Evolutionary conservation across 495 filamentous ascomycete genomes (phyloP).

Genomic region (Copromyces sp.): DNA sequence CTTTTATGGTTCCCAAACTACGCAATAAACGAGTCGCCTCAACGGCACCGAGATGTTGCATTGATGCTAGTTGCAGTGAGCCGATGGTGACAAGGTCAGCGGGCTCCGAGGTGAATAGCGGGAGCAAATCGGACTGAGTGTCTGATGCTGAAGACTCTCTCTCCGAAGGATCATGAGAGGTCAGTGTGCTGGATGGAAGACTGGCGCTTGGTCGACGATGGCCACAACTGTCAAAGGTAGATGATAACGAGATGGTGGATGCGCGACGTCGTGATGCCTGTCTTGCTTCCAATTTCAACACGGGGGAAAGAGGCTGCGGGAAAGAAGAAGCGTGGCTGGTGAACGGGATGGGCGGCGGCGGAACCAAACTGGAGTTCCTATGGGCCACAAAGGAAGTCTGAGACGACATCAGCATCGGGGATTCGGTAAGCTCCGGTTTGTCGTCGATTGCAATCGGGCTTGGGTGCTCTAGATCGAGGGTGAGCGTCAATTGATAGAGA

Average conservation of each 20-base stretch:
- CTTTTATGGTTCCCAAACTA: background rate
- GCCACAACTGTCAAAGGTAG: constrained; percentile 3
- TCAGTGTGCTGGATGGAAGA: background rate
- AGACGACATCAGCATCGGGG: constrained; percentile 2
- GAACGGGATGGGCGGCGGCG: background rate
- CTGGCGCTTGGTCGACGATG: background rate
- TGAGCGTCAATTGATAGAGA: constrained; percentile 13
- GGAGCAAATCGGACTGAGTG: constrained; percentile 4
- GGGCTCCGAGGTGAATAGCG: constrained; percentile 14
- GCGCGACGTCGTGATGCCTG: constrained; percentile 1
- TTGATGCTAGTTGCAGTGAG: constrained; percentile 17
- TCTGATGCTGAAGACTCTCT: constrained; percentile 1
- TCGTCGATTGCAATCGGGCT: background rate
- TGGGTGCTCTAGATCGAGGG: background rate
- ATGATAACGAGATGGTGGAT: constrained; percentile 1
- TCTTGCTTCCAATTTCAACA: constrained; percentile 1
- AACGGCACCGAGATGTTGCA: constrained; percentile 16
- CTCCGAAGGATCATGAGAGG: background rate
- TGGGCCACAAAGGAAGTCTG: background rate
- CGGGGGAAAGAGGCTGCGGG: constrained; percentile 5
- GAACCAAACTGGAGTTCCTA: background rate
- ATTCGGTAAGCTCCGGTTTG: background rate
- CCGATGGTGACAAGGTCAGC: constrained; percentile 19
- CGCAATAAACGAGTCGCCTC: constrained; percentile 11
- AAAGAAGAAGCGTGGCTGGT: background rate